Evolutionary conservation across 2,329 filamentous ascomycete species (phyloP).

Genomic region (Diplodia mutila): DNA sequence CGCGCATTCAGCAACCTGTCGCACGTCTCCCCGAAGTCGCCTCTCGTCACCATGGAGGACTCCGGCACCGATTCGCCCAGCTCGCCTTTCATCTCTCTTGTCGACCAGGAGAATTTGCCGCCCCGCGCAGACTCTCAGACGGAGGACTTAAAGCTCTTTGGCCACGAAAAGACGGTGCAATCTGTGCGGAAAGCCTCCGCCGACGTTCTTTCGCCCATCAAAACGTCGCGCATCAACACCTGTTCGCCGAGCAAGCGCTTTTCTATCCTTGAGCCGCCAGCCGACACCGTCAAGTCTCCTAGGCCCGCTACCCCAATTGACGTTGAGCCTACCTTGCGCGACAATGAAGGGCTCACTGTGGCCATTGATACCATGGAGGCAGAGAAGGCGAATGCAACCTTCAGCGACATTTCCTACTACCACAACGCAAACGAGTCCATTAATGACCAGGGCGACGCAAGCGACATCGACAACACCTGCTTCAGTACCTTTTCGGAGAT

Average conservation of each 20-base stretch:
- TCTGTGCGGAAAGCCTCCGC: conserved; percentile 39
- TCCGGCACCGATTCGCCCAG: conserved; percentile 48
- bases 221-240: conserved; percentile 35
- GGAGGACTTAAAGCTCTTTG: conserved; percentile 5
- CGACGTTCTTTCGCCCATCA: conserved; percentile 38
- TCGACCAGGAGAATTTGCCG: conserved; percentile 46
- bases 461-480: conserved; percentile 66
- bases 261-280: conserved; percentile 33
- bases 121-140: conserved; percentile 25
- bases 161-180: conserved; percentile 35
- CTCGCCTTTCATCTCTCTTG: conserved; percentile 54
- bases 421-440: conserved; percentile 29
- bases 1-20: conserved; percentile 10
- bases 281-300: conserved; percentile 18
- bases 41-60: conserved; percentile 29
- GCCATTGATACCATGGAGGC: conserved; percentile 42
- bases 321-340: conserved; percentile 35
- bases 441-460: conserved; percentile 31
- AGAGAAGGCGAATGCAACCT: conserved; percentile 28
- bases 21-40: conserved; percentile 19
- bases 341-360: conserved; percentile 45
- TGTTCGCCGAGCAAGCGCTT: conserved; percentile 11
- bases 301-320: conserved; percentile 16
- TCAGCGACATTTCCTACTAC: conserved; percentile 33
- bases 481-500: conserved; percentile 90